phyloP scores from a whole-genome alignment of 2,329 filamentous ascomycete genomes.

The Xylaria sp. region DNA sequence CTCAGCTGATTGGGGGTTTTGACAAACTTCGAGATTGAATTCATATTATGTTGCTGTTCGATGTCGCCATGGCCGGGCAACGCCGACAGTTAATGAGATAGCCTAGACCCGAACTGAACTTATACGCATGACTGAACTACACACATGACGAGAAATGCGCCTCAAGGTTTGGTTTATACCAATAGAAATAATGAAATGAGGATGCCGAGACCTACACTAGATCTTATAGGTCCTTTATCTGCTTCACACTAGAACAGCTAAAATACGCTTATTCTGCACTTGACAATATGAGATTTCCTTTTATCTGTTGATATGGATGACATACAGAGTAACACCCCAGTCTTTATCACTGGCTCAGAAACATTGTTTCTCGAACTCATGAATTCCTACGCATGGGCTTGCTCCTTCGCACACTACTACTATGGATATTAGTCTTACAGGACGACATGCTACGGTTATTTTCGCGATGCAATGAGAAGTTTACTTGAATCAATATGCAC shows the following conservation, averaged over 20 bases:
- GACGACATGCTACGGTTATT: background rate
- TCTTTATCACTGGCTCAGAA: background rate
- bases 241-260: background rate
- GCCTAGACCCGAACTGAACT: background rate
- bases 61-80: background rate
- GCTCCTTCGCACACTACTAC: background rate
- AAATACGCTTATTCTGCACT: no score
- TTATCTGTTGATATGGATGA: background rate
- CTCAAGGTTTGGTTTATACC: background rate
- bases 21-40: background rate
- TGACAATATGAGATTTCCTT: background rate
- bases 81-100: background rate
- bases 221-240: background rate
- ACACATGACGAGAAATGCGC: constrained; percentile 1
- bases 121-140: no score
- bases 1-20: background rate
- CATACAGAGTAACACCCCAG: background rate
- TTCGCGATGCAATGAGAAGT: background rate
- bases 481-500: background rate
- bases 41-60: background rate
- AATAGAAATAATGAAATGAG: constrained; percentile 4
- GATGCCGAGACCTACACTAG: background rate
- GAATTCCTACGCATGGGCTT: background rate
- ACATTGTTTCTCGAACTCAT: background rate
- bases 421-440: background rate